Evolutionary conservation across 495 filamentous ascomycete species (phyloP), one percentile per base, ranked within the genome.

Genomic region (Tuber umbilicatum): DNA sequence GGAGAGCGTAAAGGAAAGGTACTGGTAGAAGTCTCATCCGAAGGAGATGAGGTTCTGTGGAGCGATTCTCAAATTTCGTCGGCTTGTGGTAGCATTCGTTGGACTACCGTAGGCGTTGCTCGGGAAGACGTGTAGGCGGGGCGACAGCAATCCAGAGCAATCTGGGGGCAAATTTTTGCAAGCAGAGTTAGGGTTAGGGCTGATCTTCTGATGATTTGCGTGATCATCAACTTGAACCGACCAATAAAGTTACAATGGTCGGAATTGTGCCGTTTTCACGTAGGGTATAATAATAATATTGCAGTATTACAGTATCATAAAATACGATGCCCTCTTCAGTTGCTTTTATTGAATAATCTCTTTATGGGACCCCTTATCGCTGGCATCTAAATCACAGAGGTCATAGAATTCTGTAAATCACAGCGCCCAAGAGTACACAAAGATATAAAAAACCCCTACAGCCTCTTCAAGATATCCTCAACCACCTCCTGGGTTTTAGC

Each of bases 401-500:
- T 16, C 27, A 64, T 6, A 27, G 4, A 64, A 64, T 5, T 35
- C 27, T 64, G 14, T 31, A 64, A 35, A 35, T 35, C 14, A 17
- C 55, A 35, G 4, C 31, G 5, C 55, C 27, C 27, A 17, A 19
- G 4, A 64, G 31, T 19, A 35, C 2, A 0, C 14, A 35, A 17
- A 35, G 55, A 64, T 2, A 64, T 6, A 64, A 64, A 17, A 17
- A 31, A 16, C 1, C 76, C 78, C 86, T 90, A 98, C 84, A 98
- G 82, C 80, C 93, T 89, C 86, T 88, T 92, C 76, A 97, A 85
- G 40, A 99, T 90, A 86, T 99, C 96, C 78, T 91, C 87, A 70
- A 97, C 86, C 39, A 98, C 94, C 86, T 98, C 88, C 83, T 93
- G 88, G 23, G 95, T 99, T 70, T 87, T 90, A 68, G 94, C 93